Percentiles rank a stretch among this genome's conserved stretches.
Evolutionary conservation across 2,329 filamentous ascomycete genomes (phyloP).

Genomic region (Dactylellina cionopaga): DNA sequence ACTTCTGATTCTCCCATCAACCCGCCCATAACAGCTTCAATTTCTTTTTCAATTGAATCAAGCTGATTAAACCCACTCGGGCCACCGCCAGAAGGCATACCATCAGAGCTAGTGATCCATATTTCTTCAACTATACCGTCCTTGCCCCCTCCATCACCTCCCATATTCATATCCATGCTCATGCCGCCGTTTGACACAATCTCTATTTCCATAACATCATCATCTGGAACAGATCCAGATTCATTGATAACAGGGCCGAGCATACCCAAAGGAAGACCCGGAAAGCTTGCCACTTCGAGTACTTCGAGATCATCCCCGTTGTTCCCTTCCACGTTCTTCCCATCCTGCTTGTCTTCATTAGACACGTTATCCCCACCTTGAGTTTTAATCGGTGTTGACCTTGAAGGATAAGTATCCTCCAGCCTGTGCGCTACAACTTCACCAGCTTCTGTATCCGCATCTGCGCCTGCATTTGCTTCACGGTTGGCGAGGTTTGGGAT

Average conservation of each 20-base stretch:
- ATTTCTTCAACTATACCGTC: slow-evolving; percentile 34
- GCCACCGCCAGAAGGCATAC: background rate
- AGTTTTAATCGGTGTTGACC: slow-evolving; percentile 30
- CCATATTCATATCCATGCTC: slow-evolving; percentile 4
- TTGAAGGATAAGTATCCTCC: slow-evolving; percentile 24
- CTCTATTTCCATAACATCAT: slow-evolving; percentile 24
- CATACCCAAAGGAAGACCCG: slow-evolving; percentile 18
- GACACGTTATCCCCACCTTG: background rate
- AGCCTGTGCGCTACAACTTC: slow-evolving; percentile 29
- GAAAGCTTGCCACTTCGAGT: background rate
- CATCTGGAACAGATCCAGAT: background rate
- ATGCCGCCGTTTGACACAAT: background rate
- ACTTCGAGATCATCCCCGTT: background rate
- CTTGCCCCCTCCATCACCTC: background rate
- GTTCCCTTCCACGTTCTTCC: background rate
- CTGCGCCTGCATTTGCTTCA: background rate
- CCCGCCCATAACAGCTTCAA: slow-evolving; percentile 35
- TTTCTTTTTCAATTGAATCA: slow-evolving; percentile 8
- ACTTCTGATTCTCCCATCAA: slow-evolving; percentile 6
- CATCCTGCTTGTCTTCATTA: background rate
- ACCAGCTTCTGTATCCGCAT: background rate
- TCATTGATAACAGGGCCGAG: slow-evolving; percentile 3
- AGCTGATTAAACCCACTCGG: slow-evolving; percentile 8
- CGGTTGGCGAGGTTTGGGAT: slow-evolving; percentile 3
- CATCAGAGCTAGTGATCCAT: slow-evolving; percentile 23